Evolutionary conservation across 805 yeast species (phyloP), one percentile per base, ranked within the genome.

Genomic region (Nakazawaea holstii): DNA sequence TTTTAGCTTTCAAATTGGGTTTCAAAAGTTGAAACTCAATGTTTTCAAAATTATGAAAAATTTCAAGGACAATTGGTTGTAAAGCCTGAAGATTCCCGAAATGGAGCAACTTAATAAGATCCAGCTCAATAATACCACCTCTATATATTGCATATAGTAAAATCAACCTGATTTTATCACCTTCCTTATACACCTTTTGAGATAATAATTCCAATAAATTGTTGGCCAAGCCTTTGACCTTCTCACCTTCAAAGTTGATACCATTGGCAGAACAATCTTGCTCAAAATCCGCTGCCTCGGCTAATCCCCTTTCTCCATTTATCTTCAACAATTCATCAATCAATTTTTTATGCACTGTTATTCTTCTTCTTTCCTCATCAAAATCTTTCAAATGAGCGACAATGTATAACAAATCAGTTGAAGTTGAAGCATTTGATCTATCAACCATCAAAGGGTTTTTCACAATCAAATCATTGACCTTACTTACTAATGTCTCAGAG

Each of bases 221-320:
- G 44, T 80, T 85, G 30, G 85, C 81, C 24, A 87, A 65, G 45
- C 75, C 72, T 54, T 77, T 77, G 39, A 75, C 74, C 54, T 77
- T 77, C 27, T 74, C 74, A 2, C 92, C 90, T 53, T 87, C 86
- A 41, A 81, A 70, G 48, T 80, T 82, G 2, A 76, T 62, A 20
- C 95, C 95, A 38, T 79, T 79, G 4, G 89, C 87, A 4, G 85
- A 79, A 53, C 90, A 73, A 15, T 82, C 77, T 65, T 91, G 97
- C 65, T 94, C 98, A 49, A 90, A 74, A 53, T 87, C 94, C 1
- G 96, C 88, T 15, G 87, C 71, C 50, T 80, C 88, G 8, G 84
- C 80, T 53, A 89, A 66, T 52, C 77, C 73, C 51, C 80, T 70
- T 28, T 70, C 72, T 43, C 81, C 77, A 59, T 84, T 81, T 13